phyloP scores from a whole-genome alignment of 345 rosid species.

The Boechera divaricarpa region DNA sequence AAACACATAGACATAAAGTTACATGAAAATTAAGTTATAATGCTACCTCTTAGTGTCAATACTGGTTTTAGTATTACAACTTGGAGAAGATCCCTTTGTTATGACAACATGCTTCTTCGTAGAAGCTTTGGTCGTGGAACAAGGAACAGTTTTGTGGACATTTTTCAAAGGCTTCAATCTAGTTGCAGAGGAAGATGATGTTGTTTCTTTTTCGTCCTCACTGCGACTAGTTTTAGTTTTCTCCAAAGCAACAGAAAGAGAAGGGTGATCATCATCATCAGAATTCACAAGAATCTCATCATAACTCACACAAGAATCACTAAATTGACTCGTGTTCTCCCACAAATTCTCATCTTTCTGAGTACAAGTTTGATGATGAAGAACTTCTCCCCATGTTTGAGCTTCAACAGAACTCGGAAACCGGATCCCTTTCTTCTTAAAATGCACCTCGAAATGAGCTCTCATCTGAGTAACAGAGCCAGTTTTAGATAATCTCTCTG shows the following conservation, averaged over 20 bases:
- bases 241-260: conserved; percentile 30
- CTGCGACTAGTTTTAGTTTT: neutral
- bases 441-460: conserved; percentile 88
- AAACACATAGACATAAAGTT: conserved; percentile 1
- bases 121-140: conserved; percentile 2
- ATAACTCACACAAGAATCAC: conserved; percentile 47
- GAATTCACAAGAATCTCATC: conserved; percentile 47
- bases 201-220: conserved; percentile 9
- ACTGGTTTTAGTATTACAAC: conserved; percentile 48
- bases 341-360: conserved; percentile 41
- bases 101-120: conserved; percentile 47
- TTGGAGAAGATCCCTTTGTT: conserved; percentile 52
- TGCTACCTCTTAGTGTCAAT: conserved; percentile 55
- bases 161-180: conserved; percentile 13
- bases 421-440: conserved; percentile 66
- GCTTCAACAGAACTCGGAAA: conserved; percentile 53
- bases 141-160: neutral
- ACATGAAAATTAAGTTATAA: conserved; percentile 15
- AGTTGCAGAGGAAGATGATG: neutral
- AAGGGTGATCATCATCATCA: conserved; percentile 17
- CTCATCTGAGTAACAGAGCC: conserved; percentile 82
- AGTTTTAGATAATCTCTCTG: conserved; percentile 75
- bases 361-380: conserved; percentile 36
- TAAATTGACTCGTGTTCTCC: conserved; percentile 39
- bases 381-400: conserved; percentile 43